These are phyloP conservation scores for Aspergillus conjunctus DNA, from an alignment of 495 filamentous ascomycete genomes.

Conservation along the genomic window DNA sequence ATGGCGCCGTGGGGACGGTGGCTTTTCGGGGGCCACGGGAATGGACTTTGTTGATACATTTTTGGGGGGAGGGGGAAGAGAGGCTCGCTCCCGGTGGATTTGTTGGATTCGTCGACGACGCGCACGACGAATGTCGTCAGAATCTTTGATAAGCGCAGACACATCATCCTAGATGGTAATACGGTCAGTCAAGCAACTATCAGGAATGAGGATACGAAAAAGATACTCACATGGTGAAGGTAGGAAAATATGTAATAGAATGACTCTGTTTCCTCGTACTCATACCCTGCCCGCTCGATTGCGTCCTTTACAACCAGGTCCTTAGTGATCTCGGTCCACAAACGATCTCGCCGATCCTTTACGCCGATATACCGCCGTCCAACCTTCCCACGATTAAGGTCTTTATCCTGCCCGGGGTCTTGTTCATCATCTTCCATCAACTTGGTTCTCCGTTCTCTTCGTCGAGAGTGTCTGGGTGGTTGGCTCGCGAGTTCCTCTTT, in stretches of 20 bases:
- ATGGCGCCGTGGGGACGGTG: conserved; percentile 12
- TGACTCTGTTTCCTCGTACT: conserved; percentile 85
- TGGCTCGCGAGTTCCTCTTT: conserved; percentile 11
- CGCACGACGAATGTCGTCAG: conserved; percentile 76
- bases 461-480: conserved; percentile 10
- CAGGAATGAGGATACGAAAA: not conserved
- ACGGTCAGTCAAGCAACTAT: conserved; percentile 25
- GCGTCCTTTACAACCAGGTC: conserved; percentile 87
- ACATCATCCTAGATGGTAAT: conserved; percentile 73
- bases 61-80: conserved; percentile 35
- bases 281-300: conserved; percentile 80
- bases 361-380: conserved; percentile 43
- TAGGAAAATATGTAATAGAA: conserved; percentile 95
- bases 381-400: conserved; percentile 37
- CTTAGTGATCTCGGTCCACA: conserved; percentile 98
- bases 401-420: conserved; percentile 23
- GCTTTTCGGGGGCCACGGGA: conserved; percentile 9
- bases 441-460: conserved; percentile 16
- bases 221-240: conserved; percentile 73
- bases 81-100: conserved; percentile 76
- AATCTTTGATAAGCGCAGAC: conserved; percentile 72
- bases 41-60: conserved; percentile 11
- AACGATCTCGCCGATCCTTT: conserved; percentile 56
- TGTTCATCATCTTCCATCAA: conserved; percentile 12
- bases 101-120: conserved; percentile 78